Conservation (phyloP, 768 basidiomycete species). For the Tulasnella sp. region DNA sequence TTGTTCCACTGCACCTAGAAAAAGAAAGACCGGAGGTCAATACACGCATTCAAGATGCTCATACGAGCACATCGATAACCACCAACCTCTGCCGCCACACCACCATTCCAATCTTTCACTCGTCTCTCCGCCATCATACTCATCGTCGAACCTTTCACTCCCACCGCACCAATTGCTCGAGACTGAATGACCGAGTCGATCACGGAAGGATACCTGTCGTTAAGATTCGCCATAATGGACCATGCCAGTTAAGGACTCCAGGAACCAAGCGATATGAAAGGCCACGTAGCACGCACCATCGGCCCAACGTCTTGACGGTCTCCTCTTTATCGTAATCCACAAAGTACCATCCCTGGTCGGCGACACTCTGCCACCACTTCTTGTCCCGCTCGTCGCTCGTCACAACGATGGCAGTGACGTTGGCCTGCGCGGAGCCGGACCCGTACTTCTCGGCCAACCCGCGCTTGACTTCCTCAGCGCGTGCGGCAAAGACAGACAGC, state of each 20-base stretch:
- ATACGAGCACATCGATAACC: background rate
- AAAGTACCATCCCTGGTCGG: background rate
- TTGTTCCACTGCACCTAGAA: background rate
- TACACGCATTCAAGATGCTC: background rate
- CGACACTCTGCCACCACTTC: slow-evolving; percentile 11
- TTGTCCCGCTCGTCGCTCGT: slow-evolving; percentile 17
- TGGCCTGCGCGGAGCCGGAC: slow-evolving; percentile 16
- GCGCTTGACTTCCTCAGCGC: background rate
- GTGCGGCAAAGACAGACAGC: background rate
- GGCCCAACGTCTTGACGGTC: background rate
- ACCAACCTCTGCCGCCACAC: slow-evolving; percentile 40
- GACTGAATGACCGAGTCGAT: slow-evolving; percentile 69
- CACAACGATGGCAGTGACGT: slow-evolving; percentile 4
- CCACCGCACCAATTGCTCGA: slow-evolving; percentile 56
- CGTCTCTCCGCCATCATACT: slow-evolving; percentile 55
- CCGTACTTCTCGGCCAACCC: background rate
- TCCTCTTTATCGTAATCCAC: slow-evolving; percentile 10
- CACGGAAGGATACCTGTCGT: slow-evolving; percentile 55
- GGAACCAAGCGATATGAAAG: background rate
- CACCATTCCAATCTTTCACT: slow-evolving; percentile 57
- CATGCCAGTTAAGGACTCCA: background rate
- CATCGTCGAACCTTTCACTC: slow-evolving; percentile 65
- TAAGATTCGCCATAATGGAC: background rate
- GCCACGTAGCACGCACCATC: background rate
- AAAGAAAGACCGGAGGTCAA: background rate